These are phyloP conservation scores for Daldinia eschscholtzii DNA, from an alignment of 2,329 filamentous ascomycete genomes.

Conservation along the genomic window DNA sequence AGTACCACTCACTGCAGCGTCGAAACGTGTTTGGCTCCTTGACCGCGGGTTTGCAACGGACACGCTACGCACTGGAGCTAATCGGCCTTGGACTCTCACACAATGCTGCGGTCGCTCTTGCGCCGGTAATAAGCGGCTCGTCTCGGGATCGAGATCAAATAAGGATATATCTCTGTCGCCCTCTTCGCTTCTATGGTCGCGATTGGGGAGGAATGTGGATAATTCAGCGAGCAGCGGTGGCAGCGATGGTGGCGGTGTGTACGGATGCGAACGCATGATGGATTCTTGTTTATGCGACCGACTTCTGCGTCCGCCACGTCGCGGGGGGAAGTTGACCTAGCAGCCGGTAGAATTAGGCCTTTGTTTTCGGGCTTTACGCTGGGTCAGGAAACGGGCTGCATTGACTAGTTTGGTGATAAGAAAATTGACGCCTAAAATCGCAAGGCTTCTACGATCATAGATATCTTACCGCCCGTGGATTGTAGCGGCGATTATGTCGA, in stretches of 20 bases:
- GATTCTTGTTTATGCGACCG: background rate
- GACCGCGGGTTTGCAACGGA: constrained; percentile 49
- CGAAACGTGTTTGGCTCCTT: constrained; percentile 12
- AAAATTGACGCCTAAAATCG: background rate
- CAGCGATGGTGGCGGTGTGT: constrained; percentile 49
- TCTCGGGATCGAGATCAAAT: constrained; percentile 50
- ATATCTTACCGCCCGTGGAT: constrained; percentile 2
- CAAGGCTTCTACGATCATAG: background rate
- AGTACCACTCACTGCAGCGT: constrained; percentile 20
- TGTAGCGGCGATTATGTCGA: constrained; percentile 1
- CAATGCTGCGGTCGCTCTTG: constrained; percentile 49
- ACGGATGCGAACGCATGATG: constrained; percentile 48
- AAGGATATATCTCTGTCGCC: constrained; percentile 43
- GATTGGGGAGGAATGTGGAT: constrained; percentile 46
- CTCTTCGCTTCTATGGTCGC: constrained; percentile 22
- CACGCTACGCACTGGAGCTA: constrained; percentile 55
- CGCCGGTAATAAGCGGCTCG: constrained; percentile 51
- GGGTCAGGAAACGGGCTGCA: background rate
- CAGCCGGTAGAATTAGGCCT: background rate
- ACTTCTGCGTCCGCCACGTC: constrained; percentile 5
- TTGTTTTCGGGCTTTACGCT: background rate
- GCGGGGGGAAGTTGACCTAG: background rate
- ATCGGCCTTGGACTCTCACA: constrained; percentile 56
- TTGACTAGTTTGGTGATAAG: background rate
- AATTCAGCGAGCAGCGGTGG: constrained; percentile 45